These are phyloP conservation scores for Carnegiea gigantea DNA, from an alignment of 179 eudicot species.

Conservation along the genomic window DNA sequence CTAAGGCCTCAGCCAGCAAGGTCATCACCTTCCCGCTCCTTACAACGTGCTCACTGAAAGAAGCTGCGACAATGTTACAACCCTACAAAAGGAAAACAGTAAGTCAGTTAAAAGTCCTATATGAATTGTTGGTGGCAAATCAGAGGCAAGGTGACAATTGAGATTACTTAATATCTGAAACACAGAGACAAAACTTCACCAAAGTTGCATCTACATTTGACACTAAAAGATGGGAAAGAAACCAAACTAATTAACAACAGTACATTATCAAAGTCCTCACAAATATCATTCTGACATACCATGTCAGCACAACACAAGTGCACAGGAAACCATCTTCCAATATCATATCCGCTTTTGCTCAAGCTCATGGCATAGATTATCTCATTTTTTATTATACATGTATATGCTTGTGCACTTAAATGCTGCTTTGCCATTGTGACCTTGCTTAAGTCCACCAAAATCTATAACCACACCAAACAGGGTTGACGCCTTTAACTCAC, in stretches of 20 bases:
- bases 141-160: neutral
- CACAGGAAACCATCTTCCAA: too few relatives aligned
- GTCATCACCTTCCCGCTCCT: conserved; percentile 53
- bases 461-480: too few relatives aligned
- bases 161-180: neutral
- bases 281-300: neutral
- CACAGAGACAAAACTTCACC: too few relatives aligned
- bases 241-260: neutral
- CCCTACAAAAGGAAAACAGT: conserved; percentile 47
- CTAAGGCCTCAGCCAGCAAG: conserved; percentile 71
- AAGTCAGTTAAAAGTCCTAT: conserved; percentile 17
- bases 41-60: conserved; percentile 49
- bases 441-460: neutral
- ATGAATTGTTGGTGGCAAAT: neutral
- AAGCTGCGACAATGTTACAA: conserved; percentile 47
- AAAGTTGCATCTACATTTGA: too few relatives aligned
- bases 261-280: too few relatives aligned
- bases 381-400: neutral
- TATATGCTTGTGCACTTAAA: neutral
- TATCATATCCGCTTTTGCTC: neutral
- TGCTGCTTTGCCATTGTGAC: neutral
- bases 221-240: neutral
- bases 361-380: neutral
- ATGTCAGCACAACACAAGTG: neutral
- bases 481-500: too few relatives aligned